Conservation (phyloP, 805 yeast species). For the Saccharomycopsis sp. region DNA sequence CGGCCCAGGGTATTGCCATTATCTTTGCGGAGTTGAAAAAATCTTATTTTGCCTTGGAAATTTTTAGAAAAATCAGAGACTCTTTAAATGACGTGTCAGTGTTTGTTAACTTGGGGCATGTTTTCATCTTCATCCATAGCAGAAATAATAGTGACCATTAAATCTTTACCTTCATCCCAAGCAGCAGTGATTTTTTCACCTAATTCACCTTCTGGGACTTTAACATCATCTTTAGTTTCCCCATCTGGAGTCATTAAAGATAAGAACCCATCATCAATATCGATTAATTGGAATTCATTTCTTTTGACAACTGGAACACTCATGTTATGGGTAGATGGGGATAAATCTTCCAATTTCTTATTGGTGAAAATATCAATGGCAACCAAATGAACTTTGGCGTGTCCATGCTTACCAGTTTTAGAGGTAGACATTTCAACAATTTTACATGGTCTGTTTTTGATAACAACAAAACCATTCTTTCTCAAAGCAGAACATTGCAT, state of each 20-base stretch:
- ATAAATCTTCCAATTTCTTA: slow-evolving; percentile 98
- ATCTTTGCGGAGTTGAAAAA: slow-evolving; percentile 80
- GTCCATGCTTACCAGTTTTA: slow-evolving; percentile 99
- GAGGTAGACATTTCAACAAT: slow-evolving; percentile 99
- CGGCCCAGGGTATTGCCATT: slow-evolving; percentile 96
- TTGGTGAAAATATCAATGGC: slow-evolving; percentile 98
- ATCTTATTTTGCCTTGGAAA: slow-evolving; percentile 66
- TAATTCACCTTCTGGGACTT: slow-evolving; percentile 95
- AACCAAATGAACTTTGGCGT: slow-evolving; percentile 99
- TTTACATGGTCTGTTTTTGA: slow-evolving; percentile 99
- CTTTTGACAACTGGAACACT: slow-evolving; percentile 97
- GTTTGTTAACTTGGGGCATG: slow-evolving; percentile 81
- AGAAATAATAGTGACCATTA: slow-evolving; percentile 90
- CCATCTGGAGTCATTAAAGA: slow-evolving; percentile 95
- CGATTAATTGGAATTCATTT: slow-evolving; percentile 93
- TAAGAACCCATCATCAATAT: slow-evolving; percentile 97
- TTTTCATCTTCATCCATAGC: slow-evolving; percentile 99
- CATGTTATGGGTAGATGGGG: slow-evolving; percentile 99
- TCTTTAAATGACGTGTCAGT: slow-evolving; percentile 77
- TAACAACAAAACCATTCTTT: slow-evolving; percentile 98
- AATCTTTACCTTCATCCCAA: slow-evolving; percentile 97
- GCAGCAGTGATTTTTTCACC: slow-evolving; percentile 89
- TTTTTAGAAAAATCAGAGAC: slow-evolving; percentile 82
- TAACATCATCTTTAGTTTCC: slow-evolving; percentile 98
- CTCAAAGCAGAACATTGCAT: slow-evolving; percentile 99